These are phyloP conservation scores for Berberis thunbergii DNA, from an alignment of 164 flowering plant species.

Conservation along the genomic window DNA sequence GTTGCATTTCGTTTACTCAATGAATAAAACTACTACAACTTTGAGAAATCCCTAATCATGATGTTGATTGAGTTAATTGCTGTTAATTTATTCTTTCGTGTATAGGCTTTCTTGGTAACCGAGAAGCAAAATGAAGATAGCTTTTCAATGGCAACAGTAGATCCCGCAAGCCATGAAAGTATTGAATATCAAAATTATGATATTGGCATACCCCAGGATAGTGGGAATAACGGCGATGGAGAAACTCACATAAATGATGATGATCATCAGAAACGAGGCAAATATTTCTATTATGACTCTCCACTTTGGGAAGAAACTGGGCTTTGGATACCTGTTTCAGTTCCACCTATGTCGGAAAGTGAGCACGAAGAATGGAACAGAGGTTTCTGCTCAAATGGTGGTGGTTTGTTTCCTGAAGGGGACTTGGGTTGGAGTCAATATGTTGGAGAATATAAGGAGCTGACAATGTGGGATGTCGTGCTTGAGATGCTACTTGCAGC, in stretches of 20 bases:
- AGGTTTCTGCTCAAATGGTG: conserved; percentile 54
- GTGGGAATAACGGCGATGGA: background rate
- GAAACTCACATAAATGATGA: background rate
- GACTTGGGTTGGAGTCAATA: conserved; percentile 73
- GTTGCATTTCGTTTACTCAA: too few relatives aligned
- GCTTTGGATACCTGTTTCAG: conserved; percentile 93
- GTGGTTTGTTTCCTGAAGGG: conserved; percentile 81
- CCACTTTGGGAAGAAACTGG: conserved; percentile 91
- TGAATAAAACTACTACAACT: too few relatives aligned
- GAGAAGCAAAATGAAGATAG: background rate
- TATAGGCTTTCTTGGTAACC: background rate
- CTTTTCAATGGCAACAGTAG: background rate
- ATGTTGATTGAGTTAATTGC: too few relatives aligned
- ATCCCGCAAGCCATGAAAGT: background rate
- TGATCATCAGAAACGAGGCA: conserved; percentile 31
- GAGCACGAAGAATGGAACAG: conserved; percentile 58
- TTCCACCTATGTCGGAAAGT: conserved; percentile 83
- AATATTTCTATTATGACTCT: conserved; percentile 64
- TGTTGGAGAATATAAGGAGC: conserved; percentile 52
- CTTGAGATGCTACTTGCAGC: conserved; percentile 79
- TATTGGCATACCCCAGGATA: background rate
- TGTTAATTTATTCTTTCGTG: too few relatives aligned
- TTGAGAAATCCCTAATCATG: too few relatives aligned
- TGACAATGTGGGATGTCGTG: conserved; percentile 97
- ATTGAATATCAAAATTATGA: background rate